Conservation (phyloP, 2,329 filamentous ascomycete species). For the Fusarium xylarioides region DNA sequence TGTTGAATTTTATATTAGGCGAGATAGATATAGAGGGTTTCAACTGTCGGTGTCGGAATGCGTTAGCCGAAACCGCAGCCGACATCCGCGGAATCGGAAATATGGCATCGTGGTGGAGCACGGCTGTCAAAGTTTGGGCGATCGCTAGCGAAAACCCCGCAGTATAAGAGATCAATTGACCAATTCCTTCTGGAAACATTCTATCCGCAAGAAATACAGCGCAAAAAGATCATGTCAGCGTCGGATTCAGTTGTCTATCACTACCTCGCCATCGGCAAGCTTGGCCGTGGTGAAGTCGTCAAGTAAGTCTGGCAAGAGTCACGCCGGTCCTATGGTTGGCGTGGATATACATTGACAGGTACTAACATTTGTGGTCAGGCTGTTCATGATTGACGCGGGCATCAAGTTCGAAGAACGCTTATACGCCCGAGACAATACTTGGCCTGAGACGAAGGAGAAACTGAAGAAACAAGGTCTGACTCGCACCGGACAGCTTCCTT, state of each 20-base stretch:
- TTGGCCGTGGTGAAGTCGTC: slow-evolving; percentile 11
- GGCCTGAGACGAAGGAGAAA: slow-evolving; percentile 7
- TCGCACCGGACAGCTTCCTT: slow-evolving; percentile 6
- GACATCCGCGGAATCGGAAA: background rate
- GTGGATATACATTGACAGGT: accelerated
- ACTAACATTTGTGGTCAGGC: background rate
- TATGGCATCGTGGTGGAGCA: background rate
- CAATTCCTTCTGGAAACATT: background rate
- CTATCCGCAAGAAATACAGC: accelerated
- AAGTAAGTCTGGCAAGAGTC: too few relatives aligned
- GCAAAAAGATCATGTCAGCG: background rate
- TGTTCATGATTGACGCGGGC: background rate
- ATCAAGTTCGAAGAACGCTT: background rate
- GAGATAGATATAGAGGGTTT: accelerated
- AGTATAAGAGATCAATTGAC: background rate
- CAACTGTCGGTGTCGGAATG: background rate
- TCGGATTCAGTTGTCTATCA: slow-evolving; percentile 1
- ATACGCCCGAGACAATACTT: background rate
- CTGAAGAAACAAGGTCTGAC: slow-evolving; percentile 4
- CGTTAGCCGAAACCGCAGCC: background rate
- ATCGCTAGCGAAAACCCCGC: background rate
- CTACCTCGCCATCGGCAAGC: slow-evolving; percentile 21
- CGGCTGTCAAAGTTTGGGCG: background rate
- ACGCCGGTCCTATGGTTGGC: too few relatives aligned
- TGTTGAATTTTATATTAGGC: background rate